phyloP scores from a whole-genome alignment of 129 eudicot species.

The Lactuca saligna region DNA sequence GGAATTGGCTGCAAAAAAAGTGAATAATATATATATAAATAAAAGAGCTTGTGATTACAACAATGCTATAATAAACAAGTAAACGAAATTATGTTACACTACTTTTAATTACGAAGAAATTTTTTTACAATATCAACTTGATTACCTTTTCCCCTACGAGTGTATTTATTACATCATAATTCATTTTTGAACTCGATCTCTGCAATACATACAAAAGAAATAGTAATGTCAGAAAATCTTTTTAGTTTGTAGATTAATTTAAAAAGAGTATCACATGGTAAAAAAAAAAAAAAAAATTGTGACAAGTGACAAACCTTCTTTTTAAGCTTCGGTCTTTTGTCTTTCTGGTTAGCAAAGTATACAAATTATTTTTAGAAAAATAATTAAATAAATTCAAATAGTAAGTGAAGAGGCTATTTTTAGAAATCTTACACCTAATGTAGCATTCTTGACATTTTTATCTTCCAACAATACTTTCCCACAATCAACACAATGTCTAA shows the following conservation, averaged over 20 bases:
- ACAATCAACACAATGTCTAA: conserved; percentile 39
- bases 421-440: conserved; percentile 31
- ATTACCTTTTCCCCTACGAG: conserved; percentile 50
- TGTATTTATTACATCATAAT: conserved; percentile 30
- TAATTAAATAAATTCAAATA: not conserved
- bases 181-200: conserved; percentile 48
- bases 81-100: no score
- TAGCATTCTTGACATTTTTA: conserved; percentile 26
- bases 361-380: not conserved
- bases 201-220: conserved; percentile 26
- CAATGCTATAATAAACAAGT: no score
- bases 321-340: conserved; percentile 8
- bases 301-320: conserved; percentile 56
- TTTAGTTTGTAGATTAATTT: not conserved
- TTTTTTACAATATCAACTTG: conserved; percentile 2
- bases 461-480: conserved; percentile 39
- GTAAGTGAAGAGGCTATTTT: not conserved
- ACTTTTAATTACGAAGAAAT: not conserved
- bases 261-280: not conserved
- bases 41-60: not conserved
- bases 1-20: conserved; percentile 16
- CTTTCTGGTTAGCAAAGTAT: conserved; percentile 1
- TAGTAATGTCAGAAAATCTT: not conserved
- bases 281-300: no score
- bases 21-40: not conserved